Conservation (phyloP, 2,329 filamentous ascomycete genomes). For the Claviceps pusilla region DNA sequence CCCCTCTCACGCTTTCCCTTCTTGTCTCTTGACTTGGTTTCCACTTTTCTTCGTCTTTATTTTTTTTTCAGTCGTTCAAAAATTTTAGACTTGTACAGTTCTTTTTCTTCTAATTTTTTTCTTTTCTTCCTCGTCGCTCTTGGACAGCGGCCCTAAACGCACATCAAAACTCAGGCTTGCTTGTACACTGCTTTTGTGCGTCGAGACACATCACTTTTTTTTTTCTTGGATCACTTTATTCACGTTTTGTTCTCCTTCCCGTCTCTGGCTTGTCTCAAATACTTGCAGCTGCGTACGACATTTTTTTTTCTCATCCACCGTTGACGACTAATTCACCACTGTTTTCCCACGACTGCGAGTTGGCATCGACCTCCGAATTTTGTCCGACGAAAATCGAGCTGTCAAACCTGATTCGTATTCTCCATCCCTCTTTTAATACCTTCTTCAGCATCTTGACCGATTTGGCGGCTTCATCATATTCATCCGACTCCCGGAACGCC, state of each 20-base stretch:
- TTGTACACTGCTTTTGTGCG: conserved; percentile 2
- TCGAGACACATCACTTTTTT: background rate
- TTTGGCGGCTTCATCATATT: background rate
- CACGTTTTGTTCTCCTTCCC: conserved; percentile 4
- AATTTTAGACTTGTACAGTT: background rate
- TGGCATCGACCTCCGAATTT: background rate
- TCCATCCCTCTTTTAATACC: background rate
- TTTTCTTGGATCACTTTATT: conserved; percentile 1
- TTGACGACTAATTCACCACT: background rate
- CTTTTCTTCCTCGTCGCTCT: background rate
- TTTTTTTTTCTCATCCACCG: background rate
- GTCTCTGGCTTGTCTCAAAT: background rate
- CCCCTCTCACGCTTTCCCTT: background rate
- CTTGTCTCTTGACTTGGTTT: background rate
- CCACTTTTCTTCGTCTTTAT: background rate
- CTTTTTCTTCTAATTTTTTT: background rate
- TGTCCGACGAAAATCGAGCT: background rate
- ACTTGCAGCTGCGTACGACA: background rate
- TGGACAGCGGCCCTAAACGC: background rate
- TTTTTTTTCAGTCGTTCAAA: background rate
- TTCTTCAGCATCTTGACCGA: background rate
- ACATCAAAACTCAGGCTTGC: background rate
- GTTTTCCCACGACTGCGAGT: background rate
- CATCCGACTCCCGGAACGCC: background rate
- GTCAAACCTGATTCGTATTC: background rate